Evolutionary conservation across 352 stramenopile genomes (phyloP), one percentile per base, ranked within the genome.

Genomic region (Blastocystis sp.): DNA sequence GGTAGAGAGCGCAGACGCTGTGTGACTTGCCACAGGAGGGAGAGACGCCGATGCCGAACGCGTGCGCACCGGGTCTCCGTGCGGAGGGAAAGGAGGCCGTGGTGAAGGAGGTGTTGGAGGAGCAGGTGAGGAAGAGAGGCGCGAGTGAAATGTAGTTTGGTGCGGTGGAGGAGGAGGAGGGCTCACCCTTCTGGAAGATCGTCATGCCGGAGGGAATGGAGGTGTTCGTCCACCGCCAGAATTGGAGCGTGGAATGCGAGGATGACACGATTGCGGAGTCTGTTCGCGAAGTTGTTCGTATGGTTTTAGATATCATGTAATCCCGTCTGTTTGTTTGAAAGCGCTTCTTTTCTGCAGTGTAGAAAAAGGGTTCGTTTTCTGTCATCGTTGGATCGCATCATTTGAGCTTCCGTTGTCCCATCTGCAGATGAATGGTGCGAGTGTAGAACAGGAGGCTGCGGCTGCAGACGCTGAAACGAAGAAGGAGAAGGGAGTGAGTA

Each of bases 401-500:
- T 1, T 52, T 19, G 28, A n/a, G 21, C 17, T 45, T 11, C 45
- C 45, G 40, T 43, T 45, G 21, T 38, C 40, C 40, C 40, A 38
- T 65, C 24, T 14, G 48, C 7, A 57, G 11, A 74, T 74, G 64
- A 42, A 48, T 52, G 17, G 21, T 43, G 40, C 21, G 24, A 64
- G 38, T 68, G 24, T 4, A 28, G 21, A 34, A 1, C n/a, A 68
- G 60, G 74, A 45, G 34, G 43, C 42, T 11, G 24, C 7, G 28
- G 45, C 6, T 48, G 54, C 9, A 19, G 54, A 24, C 10, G 40
- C 57, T 6, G 74, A 84, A 48, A 4, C 52, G n/a, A 84, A 84
- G 74, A 84, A 84, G 28, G 74, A 84, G 42, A 84, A 84, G 54
- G 74, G 74, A 24, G 74, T 84, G 40, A 84, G 74, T 28, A 84